phyloP scores from a whole-genome alignment of 1,139 yeast genomes.

The Blastobotrys buckinghamii region DNA sequence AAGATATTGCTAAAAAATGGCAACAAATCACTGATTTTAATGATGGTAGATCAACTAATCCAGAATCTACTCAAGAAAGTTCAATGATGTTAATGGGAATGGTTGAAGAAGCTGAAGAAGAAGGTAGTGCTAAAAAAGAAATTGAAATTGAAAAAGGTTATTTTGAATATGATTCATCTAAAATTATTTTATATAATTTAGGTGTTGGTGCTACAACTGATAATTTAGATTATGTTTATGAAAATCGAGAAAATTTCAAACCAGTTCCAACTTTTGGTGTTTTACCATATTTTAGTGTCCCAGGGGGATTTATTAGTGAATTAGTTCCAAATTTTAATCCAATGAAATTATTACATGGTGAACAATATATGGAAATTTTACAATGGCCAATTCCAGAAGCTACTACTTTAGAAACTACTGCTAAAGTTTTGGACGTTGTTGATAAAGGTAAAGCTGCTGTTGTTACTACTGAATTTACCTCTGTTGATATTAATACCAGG shows the following conservation, averaged over 20 bases:
- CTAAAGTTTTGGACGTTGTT: conserved; percentile 63
- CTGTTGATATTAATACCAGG: conserved; percentile 65
- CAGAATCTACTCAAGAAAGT: conserved; percentile 67
- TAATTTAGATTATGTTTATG: conserved; percentile 77
- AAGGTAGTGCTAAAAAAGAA: conserved; percentile 14
- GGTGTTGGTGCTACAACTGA: conserved; percentile 81
- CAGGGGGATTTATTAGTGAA: conserved; percentile 42
- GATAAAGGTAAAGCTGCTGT: conserved; percentile 90
- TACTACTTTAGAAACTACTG: conserved; percentile 52
- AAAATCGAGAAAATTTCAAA: conserved; percentile 70
- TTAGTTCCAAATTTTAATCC: conserved; percentile 82
- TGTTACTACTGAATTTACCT: conserved; percentile 67
- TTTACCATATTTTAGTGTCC: conserved; percentile 59
- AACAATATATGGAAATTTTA: conserved; percentile 78
- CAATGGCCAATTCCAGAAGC: conserved; percentile 74
- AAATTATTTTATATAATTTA: conserved; percentile 77
- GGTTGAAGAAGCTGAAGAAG: conserved; percentile 38
- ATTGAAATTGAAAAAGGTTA: conserved; percentile 47
- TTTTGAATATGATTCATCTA: conserved; percentile 56
- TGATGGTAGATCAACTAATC: conserved; percentile 48
- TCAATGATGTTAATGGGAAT: conserved; percentile 41
- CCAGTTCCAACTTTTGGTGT: conserved; percentile 93
- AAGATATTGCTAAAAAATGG: conserved; percentile 66
- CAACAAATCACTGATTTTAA: conserved; percentile 59
- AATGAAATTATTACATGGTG: conserved; percentile 83